Conservation (phyloP, 1,284 basidiomycete species). For the Coniophora puteana region DNA sequence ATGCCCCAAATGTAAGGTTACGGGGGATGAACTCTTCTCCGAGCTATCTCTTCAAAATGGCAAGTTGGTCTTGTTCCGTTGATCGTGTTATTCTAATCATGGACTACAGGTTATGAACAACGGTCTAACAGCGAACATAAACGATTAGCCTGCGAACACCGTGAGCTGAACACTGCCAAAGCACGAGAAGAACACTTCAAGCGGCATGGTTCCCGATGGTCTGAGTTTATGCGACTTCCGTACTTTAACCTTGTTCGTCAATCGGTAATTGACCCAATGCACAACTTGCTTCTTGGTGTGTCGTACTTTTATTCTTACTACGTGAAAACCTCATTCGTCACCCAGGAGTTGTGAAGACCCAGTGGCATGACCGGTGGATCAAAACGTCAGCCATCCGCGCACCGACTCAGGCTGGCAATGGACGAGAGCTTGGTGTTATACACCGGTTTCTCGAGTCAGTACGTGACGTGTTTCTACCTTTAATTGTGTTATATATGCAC, state of each 20-base stretch:
- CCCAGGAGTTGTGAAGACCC: constrained; percentile 5
- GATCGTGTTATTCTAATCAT: not conserved
- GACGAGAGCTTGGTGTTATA: constrained; percentile 1
- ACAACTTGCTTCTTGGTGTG: constrained; percentile 9
- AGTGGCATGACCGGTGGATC: constrained; percentile 5
- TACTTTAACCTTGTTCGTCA: constrained; percentile 8
- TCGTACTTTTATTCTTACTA: not conserved
- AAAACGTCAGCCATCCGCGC: not conserved
- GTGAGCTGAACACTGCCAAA: not conserved
- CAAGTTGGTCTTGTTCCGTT: not conserved
- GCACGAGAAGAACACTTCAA: not conserved
- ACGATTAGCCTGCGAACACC: not conserved
- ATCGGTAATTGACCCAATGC: constrained; percentile 7
- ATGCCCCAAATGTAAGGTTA: constrained; percentile 5
- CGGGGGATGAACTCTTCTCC: not conserved
- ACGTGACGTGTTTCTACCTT: not conserved
- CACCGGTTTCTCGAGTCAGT: not conserved
- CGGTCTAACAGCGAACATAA: not conserved
- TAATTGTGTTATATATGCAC: not conserved
- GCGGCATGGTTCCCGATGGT: not conserved
- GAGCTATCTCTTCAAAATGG: constrained; percentile 1
- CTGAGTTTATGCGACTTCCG: constrained; percentile 1
- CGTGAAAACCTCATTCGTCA: too few relatives aligned
- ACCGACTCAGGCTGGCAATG: not conserved
- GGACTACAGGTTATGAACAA: not conserved